phyloP scores from a whole-genome alignment of 306 rosid species.

The Erythrophleum fordii region DNA sequence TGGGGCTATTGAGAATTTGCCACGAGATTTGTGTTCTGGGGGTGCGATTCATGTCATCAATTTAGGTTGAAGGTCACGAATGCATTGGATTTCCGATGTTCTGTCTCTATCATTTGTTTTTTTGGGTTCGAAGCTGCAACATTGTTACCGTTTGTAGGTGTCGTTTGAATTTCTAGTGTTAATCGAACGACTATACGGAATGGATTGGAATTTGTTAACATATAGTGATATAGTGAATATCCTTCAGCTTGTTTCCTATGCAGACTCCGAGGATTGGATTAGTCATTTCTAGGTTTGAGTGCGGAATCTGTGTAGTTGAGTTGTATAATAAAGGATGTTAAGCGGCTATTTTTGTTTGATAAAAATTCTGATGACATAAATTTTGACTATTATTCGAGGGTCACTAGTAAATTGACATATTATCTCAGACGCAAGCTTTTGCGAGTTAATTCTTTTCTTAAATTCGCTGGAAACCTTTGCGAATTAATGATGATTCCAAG shows the following conservation, averaged over 20 bases:
- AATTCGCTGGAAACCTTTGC: neutral
- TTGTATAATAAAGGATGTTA: neutral
- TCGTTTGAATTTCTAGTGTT: neutral
- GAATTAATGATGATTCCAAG: neutral
- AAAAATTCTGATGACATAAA: neutral
- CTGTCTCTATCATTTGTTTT: neutral
- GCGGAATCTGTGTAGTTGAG: neutral
- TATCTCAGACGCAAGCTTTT: neutral
- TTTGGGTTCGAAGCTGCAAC: neutral
- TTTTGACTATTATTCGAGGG: slow-evolving; percentile 1
- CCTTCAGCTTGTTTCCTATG: neutral
- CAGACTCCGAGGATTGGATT: neutral
- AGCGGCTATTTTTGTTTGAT: neutral
- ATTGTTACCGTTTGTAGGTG: neutral
- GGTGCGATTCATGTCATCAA: neutral
- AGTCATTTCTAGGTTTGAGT: neutral
- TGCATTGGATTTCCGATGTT: neutral
- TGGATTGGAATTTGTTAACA: slow-evolving; percentile 1
- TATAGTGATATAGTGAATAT: neutral
- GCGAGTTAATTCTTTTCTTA: neutral
- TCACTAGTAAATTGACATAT: neutral
- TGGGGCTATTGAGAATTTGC: neutral
- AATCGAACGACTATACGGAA: neutral
- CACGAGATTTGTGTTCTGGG: slow-evolving; percentile 20
- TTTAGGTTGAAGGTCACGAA: neutral